phyloP scores from a whole-genome alignment of 1,284 basidiomycete genomes.

The Trichosporon sp. region DNA sequence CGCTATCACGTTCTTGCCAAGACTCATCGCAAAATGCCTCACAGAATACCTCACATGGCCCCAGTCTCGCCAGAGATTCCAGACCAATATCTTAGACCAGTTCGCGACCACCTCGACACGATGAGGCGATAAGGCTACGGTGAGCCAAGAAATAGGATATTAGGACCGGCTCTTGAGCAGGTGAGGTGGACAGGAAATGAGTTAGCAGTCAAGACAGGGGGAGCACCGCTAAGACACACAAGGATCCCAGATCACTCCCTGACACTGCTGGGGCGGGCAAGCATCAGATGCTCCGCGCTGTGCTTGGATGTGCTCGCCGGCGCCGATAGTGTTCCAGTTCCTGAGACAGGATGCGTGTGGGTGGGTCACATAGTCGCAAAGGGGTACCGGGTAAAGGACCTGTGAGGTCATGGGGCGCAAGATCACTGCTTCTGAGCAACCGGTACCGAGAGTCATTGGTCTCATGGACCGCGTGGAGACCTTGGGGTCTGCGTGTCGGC shows the following conservation, averaged over 20 bases:
- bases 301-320: not conserved
- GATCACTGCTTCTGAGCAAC: not conserved
- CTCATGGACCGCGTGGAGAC: no score
- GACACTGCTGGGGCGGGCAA: not conserved
- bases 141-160: no score
- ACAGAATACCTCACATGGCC: no score
- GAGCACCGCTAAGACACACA: not conserved
- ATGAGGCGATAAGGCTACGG: not conserved
- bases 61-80: not conserved
- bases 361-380: not conserved
- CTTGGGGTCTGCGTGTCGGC: no score
- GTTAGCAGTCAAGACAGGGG: not conserved
- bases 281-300: constrained; percentile 10
- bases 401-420: not conserved
- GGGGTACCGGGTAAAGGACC: not conserved
- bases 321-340: not conserved
- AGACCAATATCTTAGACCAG: not conserved
- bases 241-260: not conserved
- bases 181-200: not conserved
- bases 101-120: not conserved
- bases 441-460: no score
- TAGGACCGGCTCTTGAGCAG: not conserved
- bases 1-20: not conserved
- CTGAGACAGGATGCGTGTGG: not conserved
- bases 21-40: not conserved